Evolutionary conservation across 2,329 filamentous ascomycete species (phyloP), one percentile per base, ranked within the genome.

Genomic region (Nigrospora sphaerica): DNA sequence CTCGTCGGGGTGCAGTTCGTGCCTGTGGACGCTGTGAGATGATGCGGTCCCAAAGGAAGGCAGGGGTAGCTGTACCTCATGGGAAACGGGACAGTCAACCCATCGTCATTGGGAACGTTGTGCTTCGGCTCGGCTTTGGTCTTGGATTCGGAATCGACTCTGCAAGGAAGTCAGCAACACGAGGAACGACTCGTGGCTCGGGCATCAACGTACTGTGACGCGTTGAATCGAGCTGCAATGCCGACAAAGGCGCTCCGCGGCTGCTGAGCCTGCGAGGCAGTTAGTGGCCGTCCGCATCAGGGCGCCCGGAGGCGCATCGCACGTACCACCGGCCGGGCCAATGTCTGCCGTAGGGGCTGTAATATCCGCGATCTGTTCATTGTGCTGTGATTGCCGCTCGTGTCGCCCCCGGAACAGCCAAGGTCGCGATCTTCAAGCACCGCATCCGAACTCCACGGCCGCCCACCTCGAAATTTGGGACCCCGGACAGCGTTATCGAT

Each of bases 311-410:
- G 17, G 31, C 14, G 11, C 3, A 14, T 45, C 14, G 19, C 6
- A 14, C 57, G n/a, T 54, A 64, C 60, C 52, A 57, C 51, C 43
- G 60, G 58, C 53, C 59, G 55, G 23, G 52, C 47, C 10, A 63
- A 43, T 17, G 49, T 51, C 23, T 62, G 57, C 54, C 58, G 51
- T 53, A 62, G 45, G 17, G 61, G 61, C 54, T 61, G 54, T 49
- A 57, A 48, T 51, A 62, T 49, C 36, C 50, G 51, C 52, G 54
- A 46, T 49, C 55, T 57, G 12, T 58, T 54, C 61, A 64, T 64
- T 39, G 40, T 55, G 53, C 35, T 47, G 49, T 44, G 49, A 54
- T 56, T 49, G 52, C 44, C 48, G 44, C 46, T 41, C 39, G 49
- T 46, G 52, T 51, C 45, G 47, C 46, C 39, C 47, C 46, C 44